Evolutionary conservation across 176 grass and related monocot species (phyloP), one percentile per base, ranked within the genome.

Genomic region (Chloris gayana): DNA sequence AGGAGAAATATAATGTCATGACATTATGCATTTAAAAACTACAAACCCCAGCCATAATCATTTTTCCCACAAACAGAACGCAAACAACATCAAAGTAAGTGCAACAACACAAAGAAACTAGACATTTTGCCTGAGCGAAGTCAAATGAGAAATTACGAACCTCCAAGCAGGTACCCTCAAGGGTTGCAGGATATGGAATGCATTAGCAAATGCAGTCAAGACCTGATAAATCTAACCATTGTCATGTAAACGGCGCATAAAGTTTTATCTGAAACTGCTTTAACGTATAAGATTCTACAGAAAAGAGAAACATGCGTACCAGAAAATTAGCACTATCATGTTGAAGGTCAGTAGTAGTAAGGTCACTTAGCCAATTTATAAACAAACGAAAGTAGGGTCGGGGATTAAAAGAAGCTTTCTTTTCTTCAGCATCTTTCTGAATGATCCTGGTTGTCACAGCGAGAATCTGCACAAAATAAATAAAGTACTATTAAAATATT

Each of bases 381-480:
- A 98, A 98, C 72, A 95, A 63, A 50, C 95, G 83, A 63, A 98
- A 95, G 81, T 95, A 98, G 9, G 88, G 92, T 22, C 88, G 86
- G 13, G 95, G 91, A 54, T 93, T 95, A 60, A 98, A 98, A 72
- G 88, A 88, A 64, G 75, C 56, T 85, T 89, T 95, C 64, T 98
- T 95, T 86, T 98, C 95, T 86, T 98, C 95, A 37, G 90, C 95
- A 86, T 98, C 90, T 82, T 93, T 98, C 64, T 91, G 85, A 70
- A 98, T 87, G 42, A 85, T 89, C 83, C 80, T 93, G 71, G 84
- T 76, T 68, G 88, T 86, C 38, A 98, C 72, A 30, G 84, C 84
- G 9, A 98, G 56, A 89, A 98, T 87, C 95, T 98, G 78, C 37
- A 87, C 65, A 83, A 27, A 93, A 67, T 64, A 32, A 85, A 51